A percentile compares a stretch with the other conserved stretches of the same genome.
phyloP scores from a whole-genome alignment of 805 yeast genomes.

The Cyberlindnera mississippiensis region DNA sequence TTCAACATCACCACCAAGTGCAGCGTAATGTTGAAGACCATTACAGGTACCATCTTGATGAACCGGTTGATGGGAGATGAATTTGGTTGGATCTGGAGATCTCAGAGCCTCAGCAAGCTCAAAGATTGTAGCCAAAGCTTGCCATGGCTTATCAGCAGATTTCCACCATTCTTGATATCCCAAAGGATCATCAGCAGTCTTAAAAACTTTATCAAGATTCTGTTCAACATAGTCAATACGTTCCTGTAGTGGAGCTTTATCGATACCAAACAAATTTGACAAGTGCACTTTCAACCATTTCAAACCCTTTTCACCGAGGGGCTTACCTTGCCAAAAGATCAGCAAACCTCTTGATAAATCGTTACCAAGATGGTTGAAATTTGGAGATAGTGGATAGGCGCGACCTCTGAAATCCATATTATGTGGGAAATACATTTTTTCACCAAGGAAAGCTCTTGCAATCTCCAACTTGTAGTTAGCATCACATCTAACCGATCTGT shows the following conservation, averaged over 20 bases:
- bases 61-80: conserved; percentile 67
- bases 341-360: conserved; percentile 72
- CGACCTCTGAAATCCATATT: conserved; percentile 81
- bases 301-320: conserved; percentile 60
- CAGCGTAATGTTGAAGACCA: conserved; percentile 84
- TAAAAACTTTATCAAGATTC: conserved; percentile 49
- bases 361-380: conserved; percentile 76
- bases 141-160: conserved; percentile 81
- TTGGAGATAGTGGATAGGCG: conserved; percentile 78
- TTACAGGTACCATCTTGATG: conserved; percentile 89
- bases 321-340: conserved; percentile 73
- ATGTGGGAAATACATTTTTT: conserved; percentile 74
- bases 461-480: conserved; percentile 90
- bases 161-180: conserved; percentile 61
- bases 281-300: conserved; percentile 74
- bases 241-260: conserved; percentile 64
- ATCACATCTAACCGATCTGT: conserved; percentile 89
- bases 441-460: conserved; percentile 88
- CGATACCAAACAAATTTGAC: conserved; percentile 71
- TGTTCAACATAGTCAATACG: conserved; percentile 58
- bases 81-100: conserved; percentile 60
- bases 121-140: conserved; percentile 64
- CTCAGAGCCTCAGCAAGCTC: conserved; percentile 61
- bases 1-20: conserved; percentile 78
- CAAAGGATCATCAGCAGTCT: conserved; percentile 62